Base-by-base conservation (phyloP, 352 stramenopile species). In the Elongisporangium senticosum region DNA sequence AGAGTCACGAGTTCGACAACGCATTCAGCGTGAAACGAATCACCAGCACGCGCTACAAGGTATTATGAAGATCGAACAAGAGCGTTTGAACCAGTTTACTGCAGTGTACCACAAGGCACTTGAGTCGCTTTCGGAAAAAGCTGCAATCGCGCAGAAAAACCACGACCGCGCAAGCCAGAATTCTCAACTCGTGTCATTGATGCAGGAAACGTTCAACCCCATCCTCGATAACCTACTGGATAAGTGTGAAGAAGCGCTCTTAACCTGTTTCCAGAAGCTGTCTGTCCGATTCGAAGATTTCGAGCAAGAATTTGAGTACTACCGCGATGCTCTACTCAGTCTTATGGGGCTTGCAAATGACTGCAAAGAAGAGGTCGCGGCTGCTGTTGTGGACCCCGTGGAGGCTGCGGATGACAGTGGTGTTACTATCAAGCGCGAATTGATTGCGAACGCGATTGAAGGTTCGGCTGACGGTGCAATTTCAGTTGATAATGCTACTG, bases 241-340 rank as follows among this genome's bases (percentile, higher is more conserved):
- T 19, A 72, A 86, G 37, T 94, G 85, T 59, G 83, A 93, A 71
- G 66, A 83, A 49, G 77, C 83, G 43, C 67, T 92, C 24, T 56
- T 90, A 47, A 71, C 68, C 28, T 89, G 81, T 17, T 79, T 92
- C 43, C 68, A 63, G 17, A 87, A 83, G 58, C 53, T 94, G 24
- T 75, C 77, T 2, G 50, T 66, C 15, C 83, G 85, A 4, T 90
- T 88, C 33, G 74, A 80, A 24, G 81, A 92, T 33, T 93, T 94
- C 51, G 68, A 75, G 49, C 68, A 88, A 55, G 85, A 94, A 48
- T 94, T 90, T 37, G 72, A 80, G 23, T 93, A 94, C 62, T 94
- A 94, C 37, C 75, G 70, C 14, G 76, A 73, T 47, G 79, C 79
- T 14, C 52, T 94, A 26, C 59, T 82, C 23, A 75, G 62, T 28